Base-by-base conservation (phyloP, 108 stramenopile species). In the Fistulifera pelliculosa region DNA sequence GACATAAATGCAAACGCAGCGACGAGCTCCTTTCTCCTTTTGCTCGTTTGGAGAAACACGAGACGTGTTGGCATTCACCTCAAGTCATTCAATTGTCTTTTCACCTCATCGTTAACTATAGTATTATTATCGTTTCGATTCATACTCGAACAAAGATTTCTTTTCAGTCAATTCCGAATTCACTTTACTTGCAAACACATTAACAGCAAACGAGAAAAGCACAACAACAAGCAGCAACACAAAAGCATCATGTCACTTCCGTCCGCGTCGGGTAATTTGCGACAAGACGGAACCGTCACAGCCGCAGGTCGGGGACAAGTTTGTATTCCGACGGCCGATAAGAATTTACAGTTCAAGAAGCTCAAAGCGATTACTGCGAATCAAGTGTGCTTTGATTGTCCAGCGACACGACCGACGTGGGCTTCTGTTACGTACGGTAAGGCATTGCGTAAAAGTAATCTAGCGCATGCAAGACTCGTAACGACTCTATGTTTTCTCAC, bases 361-460 rank as follows among this genome's bases (percentile, higher is more conserved):
- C 64, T 94, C 44, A 83, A 87, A 63, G 81, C 81, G 39, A 47
- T 88, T 25, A 54, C 65, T 25, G 67, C 72, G 41, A 95, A 95
- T 56, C 68, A 80, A 38, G 70, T 81, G 21, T 95, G 94, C 54
- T 95, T 95, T 68, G 94, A 95, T 69, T 95, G 94, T 68, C 94
- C 94, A 49, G 88, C 88, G 52, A 76, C 89, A 10, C 66, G 87
- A 41, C 94, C 94, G 0, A 91, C 91, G 0, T 95, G 94, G 94
- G 94, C 94, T 0, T 81, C 79, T n/a, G 90, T 86, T 7, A 95
- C 91, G 25, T 91, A 90, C 57, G 94, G 85, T 76, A 60, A 6
- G 76, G 28, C 19, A 8, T 19, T 45, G 11, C 11, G 44, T 8
- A 19, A 45, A 6, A 17, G 11, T 41, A 41, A 11, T 41, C 14